Evolutionary conservation across 2,329 filamentous ascomycete species (phyloP).

Genomic region (Sordariomycetes sp.): DNA sequence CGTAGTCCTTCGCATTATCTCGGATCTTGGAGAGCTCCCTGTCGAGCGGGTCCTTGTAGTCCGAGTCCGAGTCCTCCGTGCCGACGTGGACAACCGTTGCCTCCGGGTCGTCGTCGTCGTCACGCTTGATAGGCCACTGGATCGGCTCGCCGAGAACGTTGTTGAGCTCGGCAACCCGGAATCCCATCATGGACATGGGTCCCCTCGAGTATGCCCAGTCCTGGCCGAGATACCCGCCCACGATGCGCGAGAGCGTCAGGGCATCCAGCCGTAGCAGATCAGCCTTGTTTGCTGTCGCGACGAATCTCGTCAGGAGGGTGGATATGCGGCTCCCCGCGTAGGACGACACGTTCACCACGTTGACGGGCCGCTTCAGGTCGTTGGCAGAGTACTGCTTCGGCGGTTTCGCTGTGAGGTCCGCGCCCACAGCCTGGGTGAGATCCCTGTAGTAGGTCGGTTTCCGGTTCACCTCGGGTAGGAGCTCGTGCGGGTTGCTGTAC

Average conservation of each 20-base stretch:
- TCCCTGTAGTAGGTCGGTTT: conserved; percentile 6
- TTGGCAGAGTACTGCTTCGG: background rate
- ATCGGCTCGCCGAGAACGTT: conserved; percentile 21
- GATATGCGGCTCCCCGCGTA: conserved; percentile 26
- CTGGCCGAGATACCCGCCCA: conserved; percentile 60
- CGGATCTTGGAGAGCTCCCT: conserved; percentile 33
- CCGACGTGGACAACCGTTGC: conserved; percentile 13
- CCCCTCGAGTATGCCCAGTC: conserved; percentile 36
- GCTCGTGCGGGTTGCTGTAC: conserved; percentile 15
- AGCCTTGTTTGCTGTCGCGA: conserved; percentile 50
- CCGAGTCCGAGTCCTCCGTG: conserved; percentile 11
- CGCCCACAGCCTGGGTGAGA: conserved; percentile 8
- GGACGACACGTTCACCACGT: conserved; percentile 23
- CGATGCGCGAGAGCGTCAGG: conserved; percentile 57
- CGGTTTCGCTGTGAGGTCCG: conserved; percentile 7
- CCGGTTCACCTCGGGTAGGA: conserved; percentile 7
- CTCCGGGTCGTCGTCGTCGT: conserved; percentile 18
- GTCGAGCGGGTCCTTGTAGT: conserved; percentile 21
- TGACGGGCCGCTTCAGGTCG: conserved; percentile 24
- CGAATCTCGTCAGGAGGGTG: conserved; percentile 45
- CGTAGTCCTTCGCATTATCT: conserved; percentile 19
- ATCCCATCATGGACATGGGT: conserved; percentile 42
- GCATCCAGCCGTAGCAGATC: conserved; percentile 61
- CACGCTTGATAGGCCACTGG: conserved; percentile 17
- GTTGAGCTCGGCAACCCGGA: conserved; percentile 40